These are phyloP conservation scores for Rutstroemia sp. DNA, from an alignment of 2,329 filamentous ascomycete genomes.

Conservation along the genomic window DNA sequence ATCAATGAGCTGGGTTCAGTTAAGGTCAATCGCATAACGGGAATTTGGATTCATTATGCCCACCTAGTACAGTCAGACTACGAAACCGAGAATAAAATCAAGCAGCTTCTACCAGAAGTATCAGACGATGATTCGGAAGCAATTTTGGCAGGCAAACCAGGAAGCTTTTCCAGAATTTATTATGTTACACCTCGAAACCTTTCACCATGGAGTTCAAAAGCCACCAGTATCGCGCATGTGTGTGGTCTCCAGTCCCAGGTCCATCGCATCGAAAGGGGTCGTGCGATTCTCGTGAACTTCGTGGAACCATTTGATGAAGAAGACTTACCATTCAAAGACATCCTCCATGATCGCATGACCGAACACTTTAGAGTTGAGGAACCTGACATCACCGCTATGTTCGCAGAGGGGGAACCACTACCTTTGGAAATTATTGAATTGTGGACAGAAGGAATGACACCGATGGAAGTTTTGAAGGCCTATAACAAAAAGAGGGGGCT, in stretches of 20 bases:
- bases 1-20: slow-evolving; percentile 16
- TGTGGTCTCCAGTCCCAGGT: slow-evolving; percentile 68
- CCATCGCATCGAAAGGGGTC: slow-evolving; percentile 78
- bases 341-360: slow-evolving; percentile 92
- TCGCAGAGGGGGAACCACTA: slow-evolving; percentile 55
- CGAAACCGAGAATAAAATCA: slow-evolving; percentile 19
- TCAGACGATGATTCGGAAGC: slow-evolving; percentile 7
- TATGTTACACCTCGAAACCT: slow-evolving; percentile 79
- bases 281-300: slow-evolving; percentile 64
- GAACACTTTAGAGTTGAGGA: slow-evolving; percentile 63
- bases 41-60: slow-evolving; percentile 26
- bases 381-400: slow-evolving; percentile 70
- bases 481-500: slow-evolving; percentile 82
- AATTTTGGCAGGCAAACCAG: slow-evolving; percentile 12
- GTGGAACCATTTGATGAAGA: slow-evolving; percentile 41
- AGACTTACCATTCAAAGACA: slow-evolving; percentile 54
- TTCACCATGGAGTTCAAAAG: slow-evolving; percentile 96
- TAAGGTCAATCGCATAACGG: slow-evolving; percentile 21
- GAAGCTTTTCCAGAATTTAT: slow-evolving; percentile 19
- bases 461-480: slow-evolving; percentile 65
- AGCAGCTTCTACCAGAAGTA: slow-evolving; percentile 22
- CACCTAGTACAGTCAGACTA: slow-evolving; percentile 20
- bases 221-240: slow-evolving; percentile 86
- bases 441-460: slow-evolving; percentile 54
- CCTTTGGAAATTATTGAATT: slow-evolving; percentile 72